Base-by-base conservation (phyloP, 1,284 basidiomycete species). In the Rhodotorula sp. region DNA sequence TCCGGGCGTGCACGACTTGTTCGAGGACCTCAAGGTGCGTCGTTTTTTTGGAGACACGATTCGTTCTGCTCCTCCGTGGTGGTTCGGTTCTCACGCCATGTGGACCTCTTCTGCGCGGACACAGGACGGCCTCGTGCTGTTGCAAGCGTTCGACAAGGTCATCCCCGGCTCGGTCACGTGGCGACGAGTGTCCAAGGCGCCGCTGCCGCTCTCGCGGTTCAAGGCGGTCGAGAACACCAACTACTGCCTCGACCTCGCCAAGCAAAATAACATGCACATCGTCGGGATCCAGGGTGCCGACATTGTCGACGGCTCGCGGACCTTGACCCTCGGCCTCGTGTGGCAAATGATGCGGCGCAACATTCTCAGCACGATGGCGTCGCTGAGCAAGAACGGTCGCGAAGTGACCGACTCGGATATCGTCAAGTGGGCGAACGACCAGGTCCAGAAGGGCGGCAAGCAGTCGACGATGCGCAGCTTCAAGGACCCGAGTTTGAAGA, bases 201-300 rank as follows among this genome's bases (percentile, higher is more conserved):
- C 91, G 80, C 90, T 90, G 80, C 91, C 89, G 67, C 85, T 99
- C 31, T 94, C 93, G 51, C 86, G 93, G 67, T 99, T 98, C 87
- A 99, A 99, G 85, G 89, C 89, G 58, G 94, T 99, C 49, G 97
- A 99, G 83, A 99, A 99, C 83, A 97, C 93, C 66, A 99, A 99
- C 82, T 99, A 99, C 79, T 89, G 85, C 7, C 90, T 98, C 64
- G 96, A 99, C 65, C 88, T 99, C 23, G 95, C 89, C 23, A 93
- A 91, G 82, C 89, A 91, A 80, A 94, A 92, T 80, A 89, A 90
- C 62, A 93, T 99, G 92, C 93, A 93, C 81, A 86, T 99, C 73
- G 94, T 99, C 68, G 95, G 95, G 31, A 97, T 99, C 77, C 97
- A 99, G 81, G 96, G 96, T 16, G 89, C 94, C 3, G 96, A 98